Evolutionary conservation across 108 stramenopile species (phyloP).

Genomic region (Schizochytrium sp.): DNA sequence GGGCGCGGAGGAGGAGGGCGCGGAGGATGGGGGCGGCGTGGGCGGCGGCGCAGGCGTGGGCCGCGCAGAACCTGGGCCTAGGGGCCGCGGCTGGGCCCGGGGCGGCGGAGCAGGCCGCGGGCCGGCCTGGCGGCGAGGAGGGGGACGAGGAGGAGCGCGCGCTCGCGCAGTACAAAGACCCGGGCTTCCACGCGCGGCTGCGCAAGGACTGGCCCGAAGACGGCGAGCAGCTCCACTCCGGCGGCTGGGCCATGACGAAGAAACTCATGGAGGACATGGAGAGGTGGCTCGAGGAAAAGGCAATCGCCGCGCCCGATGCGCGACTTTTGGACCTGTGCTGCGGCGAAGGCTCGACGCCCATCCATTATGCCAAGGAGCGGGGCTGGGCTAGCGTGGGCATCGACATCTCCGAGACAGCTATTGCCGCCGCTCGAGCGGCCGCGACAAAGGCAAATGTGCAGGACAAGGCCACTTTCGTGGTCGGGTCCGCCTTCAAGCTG

Average conservation of each 20-base stretch:
- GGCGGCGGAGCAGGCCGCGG: too few relatives aligned
- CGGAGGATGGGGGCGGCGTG: too few relatives aligned
- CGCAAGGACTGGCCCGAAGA: constrained; percentile 8
- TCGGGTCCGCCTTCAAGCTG: background rate
- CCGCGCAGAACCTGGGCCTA: too few relatives aligned
- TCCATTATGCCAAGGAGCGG: background rate
- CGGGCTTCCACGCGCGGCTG: background rate
- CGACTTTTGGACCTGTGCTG: background rate
- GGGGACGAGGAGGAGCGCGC: background rate
- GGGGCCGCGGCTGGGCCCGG: too few relatives aligned
- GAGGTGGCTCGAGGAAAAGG: background rate
- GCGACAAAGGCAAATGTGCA: background rate
- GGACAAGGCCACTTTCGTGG: background rate
- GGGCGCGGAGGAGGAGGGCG: too few relatives aligned
- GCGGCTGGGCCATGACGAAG: background rate
- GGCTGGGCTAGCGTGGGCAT: background rate
- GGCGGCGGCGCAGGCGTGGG: too few relatives aligned
- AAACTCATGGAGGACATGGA: background rate
- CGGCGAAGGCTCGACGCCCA: background rate
- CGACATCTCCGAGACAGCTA: background rate
- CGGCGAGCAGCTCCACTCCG: background rate
- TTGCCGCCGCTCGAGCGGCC: background rate
- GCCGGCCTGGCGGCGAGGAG: too few relatives aligned
- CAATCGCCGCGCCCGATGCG: background rate
- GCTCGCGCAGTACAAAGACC: background rate